These are phyloP conservation scores for Apiotrichum gracile DNA, from an alignment of 1,284 basidiomycete genomes.

Conservation along the genomic window DNA sequence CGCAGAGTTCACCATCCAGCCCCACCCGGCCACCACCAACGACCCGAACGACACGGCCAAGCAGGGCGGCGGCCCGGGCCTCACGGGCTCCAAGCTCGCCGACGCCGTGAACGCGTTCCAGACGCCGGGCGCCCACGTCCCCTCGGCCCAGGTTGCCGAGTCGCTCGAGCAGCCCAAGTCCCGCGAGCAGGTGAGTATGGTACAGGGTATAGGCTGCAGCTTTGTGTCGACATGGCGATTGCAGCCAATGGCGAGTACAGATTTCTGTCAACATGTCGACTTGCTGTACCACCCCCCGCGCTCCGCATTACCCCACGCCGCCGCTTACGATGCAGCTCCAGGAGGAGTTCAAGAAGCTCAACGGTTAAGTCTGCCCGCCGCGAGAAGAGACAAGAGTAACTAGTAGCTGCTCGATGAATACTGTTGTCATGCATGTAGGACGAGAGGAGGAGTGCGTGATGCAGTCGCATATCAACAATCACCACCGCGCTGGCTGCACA, in stretches of 20 bases:
- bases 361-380: background rate
- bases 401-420: background rate
- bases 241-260: background rate
- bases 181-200: slow-evolving; percentile 43
- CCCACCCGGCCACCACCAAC: slow-evolving; percentile 48
- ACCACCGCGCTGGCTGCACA: too few relatives aligned
- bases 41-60: slow-evolving; percentile 44
- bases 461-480: too few relatives aligned
- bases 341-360: slow-evolving; percentile 16
- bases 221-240: too few relatives aligned
- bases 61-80: slow-evolving; percentile 19
- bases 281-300: too few relatives aligned
- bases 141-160: slow-evolving; percentile 30
- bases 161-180: slow-evolving; percentile 45
- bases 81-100: slow-evolving; percentile 29
- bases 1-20: slow-evolving; percentile 47
- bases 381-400: background rate
- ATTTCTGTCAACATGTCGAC: too few relatives aligned
- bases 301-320: too few relatives aligned
- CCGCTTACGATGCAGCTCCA: too few relatives aligned
- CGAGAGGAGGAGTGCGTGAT: too few relatives aligned
- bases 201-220: too few relatives aligned
- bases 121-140: slow-evolving; percentile 40
- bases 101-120: slow-evolving; percentile 34
- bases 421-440: too few relatives aligned